Conservation (phyloP, 306 rosid genomes). For the Rosa chinensis region DNA sequence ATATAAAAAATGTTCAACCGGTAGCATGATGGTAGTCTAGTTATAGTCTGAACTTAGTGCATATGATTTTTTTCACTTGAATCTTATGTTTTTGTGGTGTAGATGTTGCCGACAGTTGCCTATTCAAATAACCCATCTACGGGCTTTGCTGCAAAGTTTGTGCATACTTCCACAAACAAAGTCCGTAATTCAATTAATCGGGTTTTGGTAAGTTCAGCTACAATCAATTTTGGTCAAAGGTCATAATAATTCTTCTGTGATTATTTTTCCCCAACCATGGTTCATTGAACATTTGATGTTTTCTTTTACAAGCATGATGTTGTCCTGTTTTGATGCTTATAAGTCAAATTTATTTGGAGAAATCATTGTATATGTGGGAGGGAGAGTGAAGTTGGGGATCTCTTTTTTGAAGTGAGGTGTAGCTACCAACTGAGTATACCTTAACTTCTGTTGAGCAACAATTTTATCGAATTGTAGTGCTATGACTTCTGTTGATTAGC, state of each 20-base stretch:
- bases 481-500: not conserved
- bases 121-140: slow-evolving; percentile 96
- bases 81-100: slow-evolving; percentile 30
- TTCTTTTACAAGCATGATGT: not conserved
- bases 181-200: slow-evolving; percentile 91
- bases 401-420: not conserved
- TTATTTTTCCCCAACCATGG: not conserved
- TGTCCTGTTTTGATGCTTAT: not conserved
- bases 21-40: slow-evolving; percentile 8
- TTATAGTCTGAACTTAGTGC: slow-evolving; percentile 19
- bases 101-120: slow-evolving; percentile 91
- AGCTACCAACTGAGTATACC: not conserved
- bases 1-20: not conserved
- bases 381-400: not conserved
- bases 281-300: not conserved
- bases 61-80: slow-evolving; percentile 10
- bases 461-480: not conserved
- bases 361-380: not conserved
- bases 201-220: slow-evolving; percentile 67
- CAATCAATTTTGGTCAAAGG: not conserved
- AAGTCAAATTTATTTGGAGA: not conserved
- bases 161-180: slow-evolving; percentile 93
- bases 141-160: slow-evolving; percentile 91
- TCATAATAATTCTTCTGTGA: not conserved
- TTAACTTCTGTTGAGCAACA: not conserved